These are phyloP conservation scores for Daldinia decipiens DNA, from an alignment of 495 filamentous ascomycete genomes.

Conservation along the genomic window DNA sequence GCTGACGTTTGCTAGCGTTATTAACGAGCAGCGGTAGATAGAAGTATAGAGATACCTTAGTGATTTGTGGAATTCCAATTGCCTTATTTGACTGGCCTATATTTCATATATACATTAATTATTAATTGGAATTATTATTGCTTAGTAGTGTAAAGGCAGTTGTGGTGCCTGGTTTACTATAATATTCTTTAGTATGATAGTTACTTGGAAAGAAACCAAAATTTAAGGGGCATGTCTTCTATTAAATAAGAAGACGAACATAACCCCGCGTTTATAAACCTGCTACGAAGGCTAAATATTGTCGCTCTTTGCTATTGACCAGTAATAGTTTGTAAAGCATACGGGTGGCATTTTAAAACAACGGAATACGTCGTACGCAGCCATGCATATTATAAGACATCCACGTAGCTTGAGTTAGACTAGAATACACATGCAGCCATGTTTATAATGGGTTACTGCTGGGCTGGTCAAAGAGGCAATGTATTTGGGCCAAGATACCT, in stretches of 20 bases:
- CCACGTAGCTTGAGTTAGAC: constrained; percentile 5
- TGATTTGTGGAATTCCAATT: not conserved
- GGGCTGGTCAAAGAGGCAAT: not conserved
- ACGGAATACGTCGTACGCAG: constrained; percentile 26
- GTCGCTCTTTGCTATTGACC: constrained; percentile 1
- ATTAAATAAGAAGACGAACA: constrained; percentile 2
- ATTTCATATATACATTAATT: not conserved
- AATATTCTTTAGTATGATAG: not conserved
- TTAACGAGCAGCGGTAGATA: not conserved
- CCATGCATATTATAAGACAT: constrained; percentile 19
- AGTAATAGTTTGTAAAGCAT: constrained; percentile 12
- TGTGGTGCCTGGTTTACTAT: not conserved
- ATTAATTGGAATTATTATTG: not conserved
- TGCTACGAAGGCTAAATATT: not conserved
- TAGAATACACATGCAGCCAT: not conserved
- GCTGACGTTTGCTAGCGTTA: constrained; percentile 23
- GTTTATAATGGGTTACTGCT: not conserved
- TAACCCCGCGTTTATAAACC: not conserved
- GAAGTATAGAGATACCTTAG: not conserved
- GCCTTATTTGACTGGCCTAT: not conserved
- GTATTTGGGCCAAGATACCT: constrained; percentile 12
- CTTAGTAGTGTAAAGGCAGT: not conserved
- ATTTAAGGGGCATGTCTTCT: not conserved
- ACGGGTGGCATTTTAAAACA: constrained; percentile 24
- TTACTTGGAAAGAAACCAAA: not conserved